Evolutionary conservation across 2,329 filamentous ascomycete species (phyloP), one percentile per base, ranked within the genome.

Genomic region (Pseudogymnoascus sp.): DNA sequence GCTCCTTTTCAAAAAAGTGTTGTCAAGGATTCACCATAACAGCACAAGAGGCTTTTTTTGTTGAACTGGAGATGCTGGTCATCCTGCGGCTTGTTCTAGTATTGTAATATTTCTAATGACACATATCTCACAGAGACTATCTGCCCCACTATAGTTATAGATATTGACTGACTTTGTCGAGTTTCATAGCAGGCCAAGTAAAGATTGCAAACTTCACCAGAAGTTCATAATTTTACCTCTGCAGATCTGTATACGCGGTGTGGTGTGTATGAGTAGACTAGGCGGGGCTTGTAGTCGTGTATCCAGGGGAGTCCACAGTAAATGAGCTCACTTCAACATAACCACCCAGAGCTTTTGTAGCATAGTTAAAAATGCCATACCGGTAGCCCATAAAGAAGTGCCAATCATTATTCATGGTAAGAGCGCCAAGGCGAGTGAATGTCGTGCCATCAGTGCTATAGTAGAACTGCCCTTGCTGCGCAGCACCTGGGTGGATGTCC

Each of bases 291-390:
- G 21, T 21, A 21, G 54, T 58, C 24, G 33, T 59, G 15, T 13
- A 13, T 5, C 35, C 35, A 11, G 35, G 35, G 4, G 35, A 11
- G n/a, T 37, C 11, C 13, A 37, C 35, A 57, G 63, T 66, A 33
- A 70, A 70, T 11, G 66, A 68, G 4, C 50, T 39, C n/a, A 72
- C 65, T 33, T 54, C 57, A 21, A 74, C 67, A 10, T 67, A 69
- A 4, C 79, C 79, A 0, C 78, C 78, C 4, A 79, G 64, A 0
- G 67, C 68, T 44, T 71, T 72, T 3, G 78, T 80, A 0, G 78
- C 79, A 68, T 73, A 79, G 65, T 80, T 81, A 65, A 81, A 81
- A 10, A 80, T 76, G 0, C 74, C 79, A 64, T 72, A 81, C 0
- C 79, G 71, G 63, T 81, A 81, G 0, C 77, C 79, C 62, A 78